Conservation (phyloP, 768 basidiomycete species). For the Agrocybe pediades region DNA sequence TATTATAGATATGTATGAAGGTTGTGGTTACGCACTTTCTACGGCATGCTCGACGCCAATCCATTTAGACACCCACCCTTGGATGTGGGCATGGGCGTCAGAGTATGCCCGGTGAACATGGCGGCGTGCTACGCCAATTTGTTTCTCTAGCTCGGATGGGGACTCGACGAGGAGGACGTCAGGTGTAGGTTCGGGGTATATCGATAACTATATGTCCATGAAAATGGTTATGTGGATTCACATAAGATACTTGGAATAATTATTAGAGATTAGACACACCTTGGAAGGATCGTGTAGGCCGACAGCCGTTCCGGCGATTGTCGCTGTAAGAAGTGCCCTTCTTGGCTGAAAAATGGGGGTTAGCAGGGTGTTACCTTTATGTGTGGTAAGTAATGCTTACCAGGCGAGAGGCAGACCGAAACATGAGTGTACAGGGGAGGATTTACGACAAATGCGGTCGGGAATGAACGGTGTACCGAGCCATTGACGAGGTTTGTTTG, state of each 20-base stretch:
- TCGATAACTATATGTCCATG: conserved; percentile 68
- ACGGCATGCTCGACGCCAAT: conserved; percentile 83
- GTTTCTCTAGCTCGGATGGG: conserved; percentile 73
- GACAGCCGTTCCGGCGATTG: conserved; percentile 31
- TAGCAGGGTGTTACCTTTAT: background rate
- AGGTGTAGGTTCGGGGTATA: conserved; percentile 68
- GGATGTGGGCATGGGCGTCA: conserved; percentile 66
- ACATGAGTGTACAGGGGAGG: conserved; percentile 23
- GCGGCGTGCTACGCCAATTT: conserved; percentile 72
- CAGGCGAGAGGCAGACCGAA: conserved; percentile 33
- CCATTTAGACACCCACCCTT: conserved; percentile 77
- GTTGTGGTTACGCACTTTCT: conserved; percentile 63
- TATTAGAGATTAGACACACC: background rate
- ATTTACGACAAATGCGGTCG: conserved; percentile 14
- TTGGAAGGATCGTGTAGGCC: conserved; percentile 33
- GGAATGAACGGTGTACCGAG: conserved; percentile 18
- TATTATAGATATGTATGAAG: background rate
- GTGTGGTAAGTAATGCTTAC: conserved; percentile 15
- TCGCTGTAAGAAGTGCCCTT: conserved; percentile 34
- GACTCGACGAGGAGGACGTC: conserved; percentile 75
- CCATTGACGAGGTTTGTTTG: conserved; percentile 23
- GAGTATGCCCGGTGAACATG: conserved; percentile 55
- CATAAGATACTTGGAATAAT: background rate
- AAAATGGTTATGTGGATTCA: background rate
- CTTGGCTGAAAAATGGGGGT: conserved; percentile 26